Evolutionary conservation across 495 filamentous ascomycete species (phyloP).

Genomic region (Hypoxylon lienhwacheense): DNA sequence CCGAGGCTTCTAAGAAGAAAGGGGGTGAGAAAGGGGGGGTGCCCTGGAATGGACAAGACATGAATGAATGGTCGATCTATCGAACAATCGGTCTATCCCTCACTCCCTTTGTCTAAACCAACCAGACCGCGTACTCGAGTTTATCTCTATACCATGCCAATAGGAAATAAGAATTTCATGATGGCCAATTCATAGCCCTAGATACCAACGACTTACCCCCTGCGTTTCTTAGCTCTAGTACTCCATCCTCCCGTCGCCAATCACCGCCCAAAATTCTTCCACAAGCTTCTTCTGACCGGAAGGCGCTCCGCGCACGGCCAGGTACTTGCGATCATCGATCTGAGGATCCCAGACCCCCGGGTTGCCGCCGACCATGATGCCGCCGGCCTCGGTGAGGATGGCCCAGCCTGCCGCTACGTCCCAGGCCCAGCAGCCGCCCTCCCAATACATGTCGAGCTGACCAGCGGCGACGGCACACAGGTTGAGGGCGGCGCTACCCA

Average conservation of each 20-base stretch:
- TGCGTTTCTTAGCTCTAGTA: slow-evolving; percentile 44
- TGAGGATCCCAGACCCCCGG: slow-evolving; percentile 71
- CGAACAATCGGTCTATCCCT: slow-evolving; percentile 24
- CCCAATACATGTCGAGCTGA: slow-evolving; percentile 84
- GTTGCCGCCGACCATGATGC: slow-evolving; percentile 76
- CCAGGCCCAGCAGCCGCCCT: slow-evolving; percentile 94
- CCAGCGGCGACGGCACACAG: slow-evolving; percentile 79
- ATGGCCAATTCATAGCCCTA: slow-evolving; percentile 16
- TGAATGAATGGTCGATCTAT: slow-evolving; percentile 15
- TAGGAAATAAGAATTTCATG: slow-evolving; percentile 5
- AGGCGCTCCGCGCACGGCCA: slow-evolving; percentile 70
- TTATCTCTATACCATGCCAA: slow-evolving; percentile 6
- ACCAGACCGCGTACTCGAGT: slow-evolving; percentile 4
- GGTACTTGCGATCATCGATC: slow-evolving; percentile 76
- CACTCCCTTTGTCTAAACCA: slow-evolving; percentile 19
- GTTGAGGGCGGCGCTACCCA: slow-evolving; percentile 84
- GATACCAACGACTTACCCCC: slow-evolving; percentile 1
- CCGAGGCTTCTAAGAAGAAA: slow-evolving; percentile 7
- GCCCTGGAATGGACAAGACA: slow-evolving; percentile 16
- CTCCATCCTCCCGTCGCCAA: slow-evolving; percentile 57
- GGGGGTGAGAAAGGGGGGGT: too few relatives aligned
- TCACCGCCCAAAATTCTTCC: slow-evolving; percentile 75
- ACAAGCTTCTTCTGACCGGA: slow-evolving; percentile 73
- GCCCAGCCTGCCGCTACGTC: slow-evolving; percentile 93
- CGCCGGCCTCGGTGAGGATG: slow-evolving; percentile 81